These are phyloP conservation scores for Phytophthora capsici DNA, from an alignment of 352 stramenopile species.

Conservation along the genomic window DNA sequence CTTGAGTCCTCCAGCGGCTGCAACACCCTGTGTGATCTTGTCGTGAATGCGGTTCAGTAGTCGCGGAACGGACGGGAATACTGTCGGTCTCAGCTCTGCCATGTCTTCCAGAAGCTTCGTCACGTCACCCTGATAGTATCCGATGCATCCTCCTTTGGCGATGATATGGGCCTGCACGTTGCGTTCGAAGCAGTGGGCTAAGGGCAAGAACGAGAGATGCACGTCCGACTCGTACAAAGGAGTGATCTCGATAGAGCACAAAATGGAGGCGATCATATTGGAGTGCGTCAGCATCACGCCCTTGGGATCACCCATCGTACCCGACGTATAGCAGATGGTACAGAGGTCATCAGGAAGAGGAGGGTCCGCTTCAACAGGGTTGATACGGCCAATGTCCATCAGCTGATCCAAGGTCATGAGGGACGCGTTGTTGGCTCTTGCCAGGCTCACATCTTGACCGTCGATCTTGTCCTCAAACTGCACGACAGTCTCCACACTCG, in stretches of 20 bases:
- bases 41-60: conserved; percentile 96
- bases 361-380: conserved; percentile 57
- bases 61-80: conserved; percentile 93
- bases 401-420: conserved; percentile 57
- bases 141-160: conserved; percentile 79
- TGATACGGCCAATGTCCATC: conserved; percentile 41
- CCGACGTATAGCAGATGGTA: conserved; percentile 72
- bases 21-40: conserved; percentile 85
- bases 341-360: conserved; percentile 38
- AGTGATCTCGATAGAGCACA: conserved; percentile 41
- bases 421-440: conserved; percentile 47
- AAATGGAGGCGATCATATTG: conserved; percentile 46
- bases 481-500: conserved; percentile 58
- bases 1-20: conserved; percentile 86
- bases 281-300: conserved; percentile 57
- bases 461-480: conserved; percentile 67
- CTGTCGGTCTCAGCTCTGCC: conserved; percentile 87
- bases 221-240: conserved; percentile 35
- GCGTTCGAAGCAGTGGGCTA: conserved; percentile 95
- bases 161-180: conserved; percentile 66
- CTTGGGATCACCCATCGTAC: conserved; percentile 59
- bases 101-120: conserved; percentile 93
- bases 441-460: conserved; percentile 43
- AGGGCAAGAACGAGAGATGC: conserved; percentile 94
- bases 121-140: conserved; percentile 93